Evolutionary conservation across 164 flowering plant genomes (phyloP), one percentile per base, ranked within the genome.

Genomic region (Annona cherimola): DNA sequence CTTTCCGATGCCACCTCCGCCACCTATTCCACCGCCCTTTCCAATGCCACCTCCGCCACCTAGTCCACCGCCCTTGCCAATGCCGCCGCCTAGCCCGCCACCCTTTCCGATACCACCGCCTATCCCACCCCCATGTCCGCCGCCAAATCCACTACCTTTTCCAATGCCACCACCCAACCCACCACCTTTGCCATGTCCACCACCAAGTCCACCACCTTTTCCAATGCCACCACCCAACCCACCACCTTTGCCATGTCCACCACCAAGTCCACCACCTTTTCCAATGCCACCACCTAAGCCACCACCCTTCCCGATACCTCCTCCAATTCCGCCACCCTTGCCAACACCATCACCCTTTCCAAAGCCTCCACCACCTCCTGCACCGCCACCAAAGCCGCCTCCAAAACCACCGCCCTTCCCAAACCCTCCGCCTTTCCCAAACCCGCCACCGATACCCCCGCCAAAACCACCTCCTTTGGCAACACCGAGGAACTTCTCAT

Each of bases 101-200:
- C 74, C 78, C 7, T 59, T 59, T 0, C 81, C 81, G 44, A 69
- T 1, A 0, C 79, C 79, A 9, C 79, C 79, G 11, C 76, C 78
- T 11, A 1, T 42, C 0, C 77, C 76, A 0, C 67, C 71, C 0
- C 76, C 76, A 40, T 14, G 41, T 7, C 72, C 74, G 0, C 42
- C 42, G 39, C 65, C 64, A 2, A 11, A 5, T 2, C 68, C 74
- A 20, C 68, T 68, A n/a, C 64, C 72, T 2, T 2, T 44, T 0
- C 72, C 72, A 5, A 63, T 45, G n/a, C n/a, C n/a, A n/a, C n/a
- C n/a, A n/a, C n/a, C n/a, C n/a, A n/a, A n/a, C 40, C 68, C 68
- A n/a, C 11, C 5, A 0, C 74, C 74, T 8, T 16, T 18, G 2
- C 67, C 61, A 0, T 3, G 9, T 0, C 68, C 74, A 14, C 69